Conservation (phyloP, 2,329 filamentous ascomycete species). For the Monosporascus cannonballus region DNA sequence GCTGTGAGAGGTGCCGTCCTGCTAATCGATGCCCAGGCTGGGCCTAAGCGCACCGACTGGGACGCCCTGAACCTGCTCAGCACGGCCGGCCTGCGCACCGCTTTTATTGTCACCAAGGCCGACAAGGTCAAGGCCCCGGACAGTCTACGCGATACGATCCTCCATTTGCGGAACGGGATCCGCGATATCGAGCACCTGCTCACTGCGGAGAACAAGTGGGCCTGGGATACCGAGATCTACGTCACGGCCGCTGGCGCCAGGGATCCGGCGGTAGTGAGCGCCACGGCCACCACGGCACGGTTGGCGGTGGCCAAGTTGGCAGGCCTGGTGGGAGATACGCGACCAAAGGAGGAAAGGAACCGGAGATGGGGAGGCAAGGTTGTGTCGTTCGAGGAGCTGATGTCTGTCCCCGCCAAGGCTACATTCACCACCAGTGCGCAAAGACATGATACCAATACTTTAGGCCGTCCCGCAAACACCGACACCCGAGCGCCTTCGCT, state of each 20-base stretch:
- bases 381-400: slow-evolving; percentile 29
- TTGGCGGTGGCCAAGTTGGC: slow-evolving; percentile 24
- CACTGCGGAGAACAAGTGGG: slow-evolving; percentile 13
- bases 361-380: slow-evolving; percentile 30
- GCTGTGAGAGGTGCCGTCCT: slow-evolving; percentile 47
- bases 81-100: slow-evolving; percentile 36
- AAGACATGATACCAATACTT: background rate
- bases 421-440: background rate
- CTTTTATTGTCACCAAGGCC: slow-evolving; percentile 50
- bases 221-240: slow-evolving; percentile 25
- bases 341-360: slow-evolving; percentile 22
- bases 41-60: slow-evolving; percentile 41
- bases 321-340: slow-evolving; percentile 19
- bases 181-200: slow-evolving; percentile 13
- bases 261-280: slow-evolving; percentile 13
- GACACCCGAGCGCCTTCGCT: background rate
- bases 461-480: background rate
- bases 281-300: slow-evolving; percentile 20
- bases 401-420: slow-evolving; percentile 12
- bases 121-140: slow-evolving; percentile 38
- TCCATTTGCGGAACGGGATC: slow-evolving; percentile 21
- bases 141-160: slow-evolving; percentile 18
- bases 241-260: slow-evolving; percentile 24
- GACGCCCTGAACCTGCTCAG: slow-evolving; percentile 42
- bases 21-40: slow-evolving; percentile 47